Evolutionary conservation across 305 asterid genomes (phyloP), one percentile per base, ranked within the genome.

Genomic region (Fraxinus floribunda): DNA sequence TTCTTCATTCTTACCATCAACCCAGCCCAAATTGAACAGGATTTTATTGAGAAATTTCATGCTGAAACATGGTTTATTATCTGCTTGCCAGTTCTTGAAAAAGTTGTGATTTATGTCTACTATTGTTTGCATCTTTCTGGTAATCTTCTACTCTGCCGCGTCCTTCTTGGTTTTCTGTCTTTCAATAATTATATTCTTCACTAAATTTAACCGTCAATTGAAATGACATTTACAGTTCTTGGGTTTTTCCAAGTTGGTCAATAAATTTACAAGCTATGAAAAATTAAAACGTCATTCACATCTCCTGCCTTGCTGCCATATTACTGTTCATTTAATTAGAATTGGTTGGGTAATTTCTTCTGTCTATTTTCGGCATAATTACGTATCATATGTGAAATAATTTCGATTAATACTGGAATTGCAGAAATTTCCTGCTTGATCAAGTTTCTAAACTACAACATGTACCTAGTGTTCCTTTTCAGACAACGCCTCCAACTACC

Each of bases 401-500:
- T 39, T 83, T 84, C 80, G 64, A 77, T 36, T 66, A 64, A 80
- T 76, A 49, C 82, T 87, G 35, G 36, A 86, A 77, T 83, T 85
- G 87, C 90, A 94, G 98, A 89, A 92, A 86, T 78, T 81, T 91
- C 82, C 86, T 94, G 76, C 95, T 93, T 5, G 97, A 94, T 71
- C 94, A 94, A 82, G 82, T 93, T 55, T 90, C 97, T 8, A 89
- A 87, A 78, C 87, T 94, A 86, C 93, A 88, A 78, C 97, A 94
- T 87, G 93, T 90, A 15, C 98, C 98, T 52, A 93, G 98, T 83
- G 89, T 91, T 81, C 98, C 81, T 41, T 94, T 94, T 87, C 97
- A 92, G 79, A 82, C 84, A 20, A 88, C 92, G 82, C 97, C 98
- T 44, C 81, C 94, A 70, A 87, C 87, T 62, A 86, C 91, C 10